Conservation (phyloP, 495 filamentous ascomycete genomes). For the Chaetomium fimeti region DNA sequence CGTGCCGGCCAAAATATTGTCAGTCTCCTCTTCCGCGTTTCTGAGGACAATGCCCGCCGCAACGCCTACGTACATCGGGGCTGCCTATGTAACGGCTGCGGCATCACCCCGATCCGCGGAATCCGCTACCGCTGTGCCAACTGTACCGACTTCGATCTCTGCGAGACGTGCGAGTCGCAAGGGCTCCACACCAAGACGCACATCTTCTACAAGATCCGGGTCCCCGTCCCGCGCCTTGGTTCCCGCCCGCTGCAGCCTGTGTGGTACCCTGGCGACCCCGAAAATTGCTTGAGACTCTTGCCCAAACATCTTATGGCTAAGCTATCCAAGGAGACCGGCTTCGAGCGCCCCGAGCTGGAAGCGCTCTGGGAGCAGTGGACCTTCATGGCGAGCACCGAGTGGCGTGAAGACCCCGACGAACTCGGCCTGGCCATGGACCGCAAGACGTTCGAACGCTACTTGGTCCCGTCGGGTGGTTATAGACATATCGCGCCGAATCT, state of each 20-base stretch:
- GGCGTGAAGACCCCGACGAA: slow-evolving; percentile 74
- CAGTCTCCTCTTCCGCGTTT: slow-evolving; percentile 72
- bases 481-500: slow-evolving; percentile 77
- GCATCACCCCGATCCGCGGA: slow-evolving; percentile 80
- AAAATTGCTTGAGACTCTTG: slow-evolving; percentile 58
- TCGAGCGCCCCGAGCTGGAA: slow-evolving; percentile 81
- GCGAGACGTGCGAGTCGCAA: slow-evolving; percentile 82
- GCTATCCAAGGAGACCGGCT: slow-evolving; percentile 68
- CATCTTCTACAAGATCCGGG: slow-evolving; percentile 82
- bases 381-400: slow-evolving; percentile 82
- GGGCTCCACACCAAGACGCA: slow-evolving; percentile 87
- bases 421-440: slow-evolving; percentile 83
- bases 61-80: slow-evolving; percentile 93
- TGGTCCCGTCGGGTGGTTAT: slow-evolving; percentile 76
- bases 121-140: slow-evolving; percentile 90
- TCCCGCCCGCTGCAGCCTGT: slow-evolving; percentile 66
- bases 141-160: slow-evolving; percentile 88
- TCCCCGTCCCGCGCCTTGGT: slow-evolving; percentile 49
- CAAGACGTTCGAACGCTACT: slow-evolving; percentile 84
- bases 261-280: slow-evolving; percentile 88
- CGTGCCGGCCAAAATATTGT: slow-evolving; percentile 73
- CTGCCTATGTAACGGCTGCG: slow-evolving; percentile 88
- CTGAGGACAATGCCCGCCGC: slow-evolving; percentile 73
- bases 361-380: slow-evolving; percentile 96
- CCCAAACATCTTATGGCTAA: slow-evolving; percentile 60